Percentiles rank a stretch among this genome's conserved stretches.
These are phyloP conservation scores for Digitaria exilis DNA, from an alignment of 202 grass and related monocot genomes.

Conservation along the genomic window DNA sequence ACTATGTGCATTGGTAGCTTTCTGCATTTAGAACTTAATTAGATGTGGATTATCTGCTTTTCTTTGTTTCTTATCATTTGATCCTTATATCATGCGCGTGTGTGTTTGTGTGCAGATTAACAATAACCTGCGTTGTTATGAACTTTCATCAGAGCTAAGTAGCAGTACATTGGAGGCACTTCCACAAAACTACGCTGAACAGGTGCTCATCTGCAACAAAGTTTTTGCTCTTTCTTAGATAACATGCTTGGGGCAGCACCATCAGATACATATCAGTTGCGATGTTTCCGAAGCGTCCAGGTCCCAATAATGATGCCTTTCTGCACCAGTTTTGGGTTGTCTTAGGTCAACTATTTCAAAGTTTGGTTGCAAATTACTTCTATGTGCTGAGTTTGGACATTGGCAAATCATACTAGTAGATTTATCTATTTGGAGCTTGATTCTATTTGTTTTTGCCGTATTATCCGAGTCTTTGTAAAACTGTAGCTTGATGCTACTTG, in stretches of 20 bases:
- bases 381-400: background rate
- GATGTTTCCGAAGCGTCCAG: no score
- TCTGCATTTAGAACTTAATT: constrained; percentile 22
- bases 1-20: constrained; percentile 86
- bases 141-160: constrained; percentile 92
- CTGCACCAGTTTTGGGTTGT: background rate
- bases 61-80: constrained; percentile 40
- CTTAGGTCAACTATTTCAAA: background rate
- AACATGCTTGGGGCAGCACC: background rate
- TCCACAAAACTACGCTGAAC: constrained; percentile 92
- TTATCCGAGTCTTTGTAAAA: constrained; percentile 41
- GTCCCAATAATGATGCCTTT: no score
- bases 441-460: no score
- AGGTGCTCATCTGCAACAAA: constrained; percentile 54
- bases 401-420: background rate
- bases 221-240: constrained; percentile 13
- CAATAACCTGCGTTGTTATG: constrained; percentile 89
- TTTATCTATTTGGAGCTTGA: no score
- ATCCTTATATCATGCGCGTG: constrained; percentile 38
- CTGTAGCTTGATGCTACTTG: constrained; percentile 21
- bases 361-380: background rate
- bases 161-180: constrained; percentile 89
- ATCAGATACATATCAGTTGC: no score
- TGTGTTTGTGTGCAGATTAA: constrained; percentile 61
- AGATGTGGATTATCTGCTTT: constrained; percentile 20